Evolutionary conservation across 768 basidiomycete species (phyloP).

Genomic region (Boletus edulis): DNA sequence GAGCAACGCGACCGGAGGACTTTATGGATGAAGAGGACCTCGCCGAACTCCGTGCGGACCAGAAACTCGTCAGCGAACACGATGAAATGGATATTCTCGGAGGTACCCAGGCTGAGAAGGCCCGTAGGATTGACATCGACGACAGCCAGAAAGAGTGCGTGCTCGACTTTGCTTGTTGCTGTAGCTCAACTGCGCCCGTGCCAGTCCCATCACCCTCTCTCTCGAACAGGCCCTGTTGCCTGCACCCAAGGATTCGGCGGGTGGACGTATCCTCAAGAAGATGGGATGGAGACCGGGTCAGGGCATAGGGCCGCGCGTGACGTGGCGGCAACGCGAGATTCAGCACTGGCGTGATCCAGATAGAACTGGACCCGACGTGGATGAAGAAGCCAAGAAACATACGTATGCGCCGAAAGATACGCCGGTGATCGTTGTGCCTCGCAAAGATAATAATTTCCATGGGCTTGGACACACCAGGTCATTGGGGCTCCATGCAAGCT

Average conservation of each 20-base stretch:
- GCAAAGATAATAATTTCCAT: conserved; percentile 76
- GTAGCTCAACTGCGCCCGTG: neutral
- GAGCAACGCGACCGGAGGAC: conserved; percentile 73
- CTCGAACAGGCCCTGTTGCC: conserved; percentile 70
- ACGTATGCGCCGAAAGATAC: conserved; percentile 83
- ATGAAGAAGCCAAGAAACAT: conserved; percentile 85
- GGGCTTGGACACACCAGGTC: conserved; percentile 82
- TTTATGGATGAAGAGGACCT: conserved; percentile 99
- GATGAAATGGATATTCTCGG: conserved; percentile 72
- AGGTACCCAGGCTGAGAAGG: conserved; percentile 49
- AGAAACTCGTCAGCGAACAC: conserved; percentile 73
- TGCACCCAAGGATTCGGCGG: conserved; percentile 74
- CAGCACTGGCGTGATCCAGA: conserved; percentile 57
- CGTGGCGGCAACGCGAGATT: conserved; percentile 66
- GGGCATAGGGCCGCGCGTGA: conserved; percentile 88
- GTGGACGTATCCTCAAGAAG: conserved; percentile 83
- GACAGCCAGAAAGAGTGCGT: conserved; percentile 41
- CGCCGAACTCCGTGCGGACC: conserved; percentile 71
- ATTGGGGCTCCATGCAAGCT: conserved; percentile 56
- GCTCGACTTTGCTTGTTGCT: neutral
- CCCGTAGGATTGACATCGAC: conserved; percentile 31
- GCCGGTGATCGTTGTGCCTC: conserved; percentile 53
- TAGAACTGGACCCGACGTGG: conserved; percentile 47
- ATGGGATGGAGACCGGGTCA: conserved; percentile 96
- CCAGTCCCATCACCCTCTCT: conserved; percentile 61